Base-by-base conservation (phyloP, 2,329 filamentous ascomycete genomes). In the Cephalotrichum gorgonifer region DNA sequence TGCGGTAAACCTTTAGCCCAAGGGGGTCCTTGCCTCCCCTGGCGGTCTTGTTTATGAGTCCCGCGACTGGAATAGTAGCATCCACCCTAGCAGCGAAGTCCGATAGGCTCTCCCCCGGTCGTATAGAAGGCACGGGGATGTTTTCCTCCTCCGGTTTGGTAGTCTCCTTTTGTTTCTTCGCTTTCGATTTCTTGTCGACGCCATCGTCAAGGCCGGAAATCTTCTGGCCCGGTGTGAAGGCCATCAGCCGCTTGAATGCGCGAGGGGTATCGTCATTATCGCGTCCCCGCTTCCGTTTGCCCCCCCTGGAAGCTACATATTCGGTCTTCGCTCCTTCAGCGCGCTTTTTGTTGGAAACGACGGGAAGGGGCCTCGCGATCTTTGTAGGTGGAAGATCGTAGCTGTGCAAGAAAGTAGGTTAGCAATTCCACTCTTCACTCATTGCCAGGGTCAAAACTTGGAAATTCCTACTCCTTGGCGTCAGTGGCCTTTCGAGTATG, bases 21-120 rank as follows among this genome's bases (percentile, higher is more conserved):
- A 78, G 66, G 6, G 81, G 75, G 52, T 84, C 82, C 54, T 79
- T 83, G 47, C 78, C 81, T 38, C 73, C 69, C 55, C 74, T 80
- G 8, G 74, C 65, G 0, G 74, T 76, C 58, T 83, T 85, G 54
- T 74, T 80, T 50, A 79, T 72, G 8, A 96, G 72, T 0, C 83
- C 83, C 7, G 80, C 71, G 0, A 98, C 68, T 0, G 91, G 91
- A 6, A 97, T 72, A 1, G 87, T 82, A 44, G 87, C 85, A 61
- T 97, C 85, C 6, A 98, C 93, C 27, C 90, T 81, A 11, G 83
- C 79, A 7, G 82, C 72, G 61, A 94, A 98, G 47, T 94, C 86
- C 4, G 84, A 80, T 60, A 97, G 71, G 47, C 80, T 79, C 65
- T 98, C 93, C 47, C 88, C 88, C 0, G 90, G 89, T 15, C 80